A percentile compares a stretch with the other conserved stretches of the same genome.
phyloP scores from a whole-genome alignment of 2,329 filamentous ascomycete species.

The Neonectria hederae region DNA sequence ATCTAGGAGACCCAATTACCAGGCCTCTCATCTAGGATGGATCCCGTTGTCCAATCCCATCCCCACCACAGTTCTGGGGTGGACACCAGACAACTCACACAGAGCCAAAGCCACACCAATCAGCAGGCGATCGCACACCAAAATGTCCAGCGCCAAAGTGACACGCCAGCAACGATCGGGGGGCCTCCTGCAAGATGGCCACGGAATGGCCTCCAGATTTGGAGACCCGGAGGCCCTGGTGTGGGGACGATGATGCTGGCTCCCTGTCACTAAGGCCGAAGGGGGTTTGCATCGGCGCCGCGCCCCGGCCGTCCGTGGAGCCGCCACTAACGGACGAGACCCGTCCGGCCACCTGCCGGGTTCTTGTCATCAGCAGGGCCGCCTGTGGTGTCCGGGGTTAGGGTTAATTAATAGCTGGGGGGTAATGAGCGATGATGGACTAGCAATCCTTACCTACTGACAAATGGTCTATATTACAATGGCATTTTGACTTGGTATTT shows the following conservation, averaged over 20 bases:
- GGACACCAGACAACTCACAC: slow-evolving; percentile 16
- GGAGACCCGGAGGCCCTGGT: slow-evolving; percentile 1
- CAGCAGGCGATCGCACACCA: slow-evolving; percentile 7
- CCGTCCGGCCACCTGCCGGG: neutral
- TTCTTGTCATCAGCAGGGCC: neutral
- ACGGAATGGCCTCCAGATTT: slow-evolving; percentile 2
- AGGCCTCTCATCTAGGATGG: slow-evolving; percentile 16
- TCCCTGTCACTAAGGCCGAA: slow-evolving; percentile 4
- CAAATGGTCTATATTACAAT: neutral
- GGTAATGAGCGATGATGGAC: neutral
- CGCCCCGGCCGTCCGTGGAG: slow-evolving; percentile 7
- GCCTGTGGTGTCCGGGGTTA: neutral
- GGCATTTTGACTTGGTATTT: neutral
- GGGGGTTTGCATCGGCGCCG: slow-evolving; percentile 13
- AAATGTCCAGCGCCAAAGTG: slow-evolving; percentile 1
- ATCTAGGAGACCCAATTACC: slow-evolving; percentile 10
- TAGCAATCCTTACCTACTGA: neutral
- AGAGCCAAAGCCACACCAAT: slow-evolving; percentile 16
- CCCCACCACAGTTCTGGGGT: slow-evolving; percentile 16
- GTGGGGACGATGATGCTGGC: slow-evolving; percentile 5
- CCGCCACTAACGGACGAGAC: neutral
- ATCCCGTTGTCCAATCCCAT: slow-evolving; percentile 20
- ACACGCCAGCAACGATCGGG: slow-evolving; percentile 9
- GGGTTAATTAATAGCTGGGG: neutral
- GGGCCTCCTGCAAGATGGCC: slow-evolving; percentile 22